Conservation (phyloP, 2,329 filamentous ascomycete species). For the Fusarium keratoplasticum region DNA sequence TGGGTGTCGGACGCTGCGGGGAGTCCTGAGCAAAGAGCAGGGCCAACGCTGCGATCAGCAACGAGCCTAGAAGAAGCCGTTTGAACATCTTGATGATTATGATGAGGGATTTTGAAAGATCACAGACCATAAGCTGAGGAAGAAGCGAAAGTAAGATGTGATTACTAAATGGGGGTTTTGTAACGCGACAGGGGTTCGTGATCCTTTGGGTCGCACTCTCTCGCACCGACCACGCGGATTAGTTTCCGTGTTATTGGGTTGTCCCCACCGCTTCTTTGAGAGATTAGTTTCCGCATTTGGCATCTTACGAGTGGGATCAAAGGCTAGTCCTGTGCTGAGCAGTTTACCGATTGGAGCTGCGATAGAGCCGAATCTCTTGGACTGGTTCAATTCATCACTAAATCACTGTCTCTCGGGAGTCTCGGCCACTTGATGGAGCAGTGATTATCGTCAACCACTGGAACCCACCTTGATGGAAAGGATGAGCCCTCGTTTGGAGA, state of each 20-base stretch:
- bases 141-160: not conserved
- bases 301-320: not conserved
- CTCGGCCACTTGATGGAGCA: not conserved
- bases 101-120: not conserved
- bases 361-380: not conserved
- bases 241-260: not conserved
- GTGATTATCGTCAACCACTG: not conserved
- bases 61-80: slow-evolving; percentile 1
- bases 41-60: slow-evolving; percentile 15
- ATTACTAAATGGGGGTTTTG: not conserved
- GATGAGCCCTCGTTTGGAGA: not conserved
- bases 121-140: not conserved
- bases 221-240: not conserved
- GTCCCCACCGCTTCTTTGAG: too few species aligned
- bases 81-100: not conserved
- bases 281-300: not conserved
- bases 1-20: slow-evolving; percentile 1
- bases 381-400: not conserved
- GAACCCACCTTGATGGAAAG: not conserved
- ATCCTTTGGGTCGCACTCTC: not conserved
- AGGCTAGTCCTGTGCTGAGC: not conserved
- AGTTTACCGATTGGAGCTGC: not conserved
- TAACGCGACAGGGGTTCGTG: not conserved
- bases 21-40: not conserved
- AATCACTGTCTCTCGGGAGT: not conserved